Evolutionary conservation across 306 rosid species (phyloP), one percentile per base, ranked within the genome.

Genomic region (Elaeagnus macrophylla): DNA sequence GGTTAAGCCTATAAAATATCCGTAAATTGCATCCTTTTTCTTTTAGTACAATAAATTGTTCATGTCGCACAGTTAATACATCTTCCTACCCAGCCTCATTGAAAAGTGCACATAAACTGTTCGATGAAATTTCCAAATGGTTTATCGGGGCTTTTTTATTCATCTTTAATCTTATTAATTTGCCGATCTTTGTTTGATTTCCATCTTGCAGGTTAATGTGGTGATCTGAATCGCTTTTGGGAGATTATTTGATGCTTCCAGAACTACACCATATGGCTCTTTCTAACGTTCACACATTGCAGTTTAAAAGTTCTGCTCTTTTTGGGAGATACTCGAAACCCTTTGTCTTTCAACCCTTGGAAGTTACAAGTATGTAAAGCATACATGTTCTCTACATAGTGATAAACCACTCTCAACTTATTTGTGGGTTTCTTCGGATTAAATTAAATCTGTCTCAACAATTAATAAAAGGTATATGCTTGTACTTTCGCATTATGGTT

Each of bases 181-280:
- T 56, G 51, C 53, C 5, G 39, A 40, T 0, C n/a, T 49, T 14
- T 20, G 25, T 59, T 46, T 32, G 35, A 40, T n/a, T 37, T 46
- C 53, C 12, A 20, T 37, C 51, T 61, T 64, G 48, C 54, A 52
- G 51, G 71, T 42, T 48, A 39, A n/a, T 54, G 37, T 38, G 25
- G 48, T 25, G n/a, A n/a, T n/a, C n/a, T n/a, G 32, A 59, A 51
- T 39, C 60, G 15, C 42, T 61, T 44, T 55, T 51, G 53, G 48
- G 58, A 17, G 25, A 37, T 51, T 15, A 15, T 57, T 59, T n/a
- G n/a, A n/a, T n/a, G n/a, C n/a, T n/a, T n/a, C n/a, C n/a, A n/a
- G n/a, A n/a, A n/a, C n/a, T n/a, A n/a, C n/a, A n/a, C n/a, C 56
- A 44, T 15, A 77, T 83, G 85, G 66, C 68, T 75, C 72, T 58